A percentile compares a stretch with the other conserved stretches of the same genome.
Evolutionary conservation across 2,329 filamentous ascomycete genomes (phyloP).

Genomic region (Colletotrichum magnum): DNA sequence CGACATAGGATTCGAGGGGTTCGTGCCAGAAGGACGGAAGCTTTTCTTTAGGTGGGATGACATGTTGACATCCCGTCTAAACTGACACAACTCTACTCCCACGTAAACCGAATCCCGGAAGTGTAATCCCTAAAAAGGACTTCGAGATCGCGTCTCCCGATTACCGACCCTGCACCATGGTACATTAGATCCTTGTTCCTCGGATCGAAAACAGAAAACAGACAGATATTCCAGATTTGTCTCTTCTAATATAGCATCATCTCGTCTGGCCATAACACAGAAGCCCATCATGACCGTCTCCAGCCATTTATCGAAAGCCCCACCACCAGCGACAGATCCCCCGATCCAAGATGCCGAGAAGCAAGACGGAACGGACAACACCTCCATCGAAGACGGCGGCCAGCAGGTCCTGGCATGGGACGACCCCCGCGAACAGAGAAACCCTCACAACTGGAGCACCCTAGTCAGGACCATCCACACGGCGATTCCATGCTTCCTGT

Average conservation of each 20-base stretch:
- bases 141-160: neutral
- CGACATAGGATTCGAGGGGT: neutral
- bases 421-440: conserved; percentile 38
- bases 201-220: too few species aligned
- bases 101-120: conserved; percentile 5
- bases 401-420: conserved; percentile 19
- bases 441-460: conserved; percentile 40
- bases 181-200: too few species aligned
- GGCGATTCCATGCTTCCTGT: conserved; percentile 38
- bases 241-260: neutral
- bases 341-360: conserved; percentile 18
- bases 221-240: neutral
- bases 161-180: neutral
- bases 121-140: neutral
- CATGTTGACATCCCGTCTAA: neutral
- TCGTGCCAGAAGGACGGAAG: neutral
- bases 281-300: neutral
- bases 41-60: neutral
- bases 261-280: too few species aligned
- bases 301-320: neutral
- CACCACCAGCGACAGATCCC: too few species aligned
- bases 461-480: conserved; percentile 31
- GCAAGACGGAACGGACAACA: neutral
- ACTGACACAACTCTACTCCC: neutral
- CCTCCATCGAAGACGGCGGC: conserved; percentile 2